Evolutionary conservation across 306 rosid genomes (phyloP).

Genomic region (Citrullus colocynthis): DNA sequence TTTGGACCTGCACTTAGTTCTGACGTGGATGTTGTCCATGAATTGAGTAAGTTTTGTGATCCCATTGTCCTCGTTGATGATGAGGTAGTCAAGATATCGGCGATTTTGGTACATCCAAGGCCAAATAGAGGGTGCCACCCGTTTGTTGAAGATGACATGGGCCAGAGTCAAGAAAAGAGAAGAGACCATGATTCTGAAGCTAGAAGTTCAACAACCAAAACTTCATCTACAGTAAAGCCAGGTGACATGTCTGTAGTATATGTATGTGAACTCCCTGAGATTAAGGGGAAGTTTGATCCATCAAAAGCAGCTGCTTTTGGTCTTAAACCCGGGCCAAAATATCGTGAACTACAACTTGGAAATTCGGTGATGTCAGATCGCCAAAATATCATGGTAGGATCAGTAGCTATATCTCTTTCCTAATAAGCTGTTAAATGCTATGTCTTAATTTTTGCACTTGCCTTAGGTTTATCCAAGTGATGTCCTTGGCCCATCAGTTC

Average conservation of each 20-base stretch:
- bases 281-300: slow-evolving; percentile 73
- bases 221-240: slow-evolving; percentile 28
- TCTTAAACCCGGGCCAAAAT: slow-evolving; percentile 72
- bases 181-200: slow-evolving; percentile 15
- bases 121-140: slow-evolving; percentile 11
- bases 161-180: slow-evolving; percentile 14
- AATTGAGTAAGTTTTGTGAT: slow-evolving; percentile 23
- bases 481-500: slow-evolving; percentile 79
- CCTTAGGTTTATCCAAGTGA: slow-evolving; percentile 84
- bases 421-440: neutral
- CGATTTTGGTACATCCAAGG: slow-evolving; percentile 52
- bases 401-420: neutral
- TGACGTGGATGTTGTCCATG: slow-evolving; percentile 13
- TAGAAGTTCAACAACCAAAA: slow-evolving; percentile 19
- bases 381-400: slow-evolving; percentile 54
- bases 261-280: slow-evolving; percentile 77
- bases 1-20: slow-evolving; percentile 41
- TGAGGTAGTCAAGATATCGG: slow-evolving; percentile 86
- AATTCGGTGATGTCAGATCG: slow-evolving; percentile 71
- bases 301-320: slow-evolving; percentile 68
- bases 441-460: neutral
- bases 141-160: neutral
- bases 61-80: slow-evolving; percentile 68
- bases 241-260: slow-evolving; percentile 90
- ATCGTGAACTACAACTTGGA: slow-evolving; percentile 68